A percentile compares a stretch with the other conserved stretches of the same genome.
phyloP scores from a whole-genome alignment of 441 rosid species.

The Populus hybrid region DNA sequence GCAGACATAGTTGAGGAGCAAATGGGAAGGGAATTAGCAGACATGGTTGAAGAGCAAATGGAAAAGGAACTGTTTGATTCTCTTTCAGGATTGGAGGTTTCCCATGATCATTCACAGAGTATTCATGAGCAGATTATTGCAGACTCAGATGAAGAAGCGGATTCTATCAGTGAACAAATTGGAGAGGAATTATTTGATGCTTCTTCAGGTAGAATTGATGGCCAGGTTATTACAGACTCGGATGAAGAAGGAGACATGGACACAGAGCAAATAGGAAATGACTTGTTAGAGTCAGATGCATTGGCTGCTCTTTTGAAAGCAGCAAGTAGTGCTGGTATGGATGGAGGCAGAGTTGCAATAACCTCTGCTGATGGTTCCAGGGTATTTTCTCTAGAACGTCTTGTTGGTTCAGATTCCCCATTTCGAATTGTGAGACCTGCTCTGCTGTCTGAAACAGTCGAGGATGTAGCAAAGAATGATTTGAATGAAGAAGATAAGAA shows the following conservation, averaged over 20 bases:
- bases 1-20: background rate
- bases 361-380: no score
- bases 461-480: slow-evolving; percentile 45
- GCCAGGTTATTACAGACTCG: slow-evolving; percentile 67
- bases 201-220: slow-evolving; percentile 55
- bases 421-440: no score
- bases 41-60: background rate
- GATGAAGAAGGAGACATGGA: no score
- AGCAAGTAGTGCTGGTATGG: no score
- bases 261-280: no score
- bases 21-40: background rate
- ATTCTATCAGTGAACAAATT: background rate
- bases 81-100: slow-evolving; percentile 21
- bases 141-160: slow-evolving; percentile 76
- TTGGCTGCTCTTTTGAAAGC: no score
- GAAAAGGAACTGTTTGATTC: background rate
- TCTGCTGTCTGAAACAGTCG: slow-evolving; percentile 33
- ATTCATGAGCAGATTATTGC: slow-evolving; percentile 72
- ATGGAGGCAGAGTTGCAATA: no score
- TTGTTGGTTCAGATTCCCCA: no score
- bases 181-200: slow-evolving; percentile 25
- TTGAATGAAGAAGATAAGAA: slow-evolving; percentile 31
- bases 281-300: no score
- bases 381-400: no score
- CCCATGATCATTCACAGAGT: slow-evolving; percentile 35